These are phyloP conservation scores for Botrytis hyacinthi DNA, from an alignment of 2,329 filamentous ascomycete species.

Conservation along the genomic window DNA sequence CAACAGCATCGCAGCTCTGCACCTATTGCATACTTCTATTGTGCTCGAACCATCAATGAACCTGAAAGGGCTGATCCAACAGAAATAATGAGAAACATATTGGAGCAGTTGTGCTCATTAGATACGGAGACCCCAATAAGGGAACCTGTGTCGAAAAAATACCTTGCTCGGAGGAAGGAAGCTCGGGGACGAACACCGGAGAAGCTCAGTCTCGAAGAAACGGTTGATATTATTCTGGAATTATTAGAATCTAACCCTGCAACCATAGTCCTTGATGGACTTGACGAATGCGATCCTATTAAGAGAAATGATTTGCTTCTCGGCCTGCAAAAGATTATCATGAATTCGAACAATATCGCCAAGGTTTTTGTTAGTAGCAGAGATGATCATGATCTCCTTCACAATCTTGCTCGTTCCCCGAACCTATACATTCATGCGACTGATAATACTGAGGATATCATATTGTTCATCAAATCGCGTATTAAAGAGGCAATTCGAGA, in stretches of 20 bases:
- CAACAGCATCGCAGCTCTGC: background rate
- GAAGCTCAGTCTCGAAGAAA: conserved; percentile 14
- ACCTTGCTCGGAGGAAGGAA: conserved; percentile 5
- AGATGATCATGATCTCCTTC: conserved; percentile 23
- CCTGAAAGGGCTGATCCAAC: conserved; percentile 29
- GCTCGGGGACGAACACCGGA: background rate
- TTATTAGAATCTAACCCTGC: conserved; percentile 12
- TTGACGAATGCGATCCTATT: conserved; percentile 24
- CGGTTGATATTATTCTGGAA: conserved; percentile 12
- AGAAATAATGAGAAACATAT: conserved; percentile 30
- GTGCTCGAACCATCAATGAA: conserved; percentile 32
- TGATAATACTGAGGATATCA: background rate
- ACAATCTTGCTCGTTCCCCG: conserved; percentile 17
- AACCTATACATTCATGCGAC: conserved; percentile 5
- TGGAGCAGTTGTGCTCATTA: conserved; percentile 24
- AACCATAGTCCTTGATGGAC: conserved; percentile 23
- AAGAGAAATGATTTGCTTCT: conserved; percentile 18
- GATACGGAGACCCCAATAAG: background rate
- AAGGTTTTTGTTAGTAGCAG: conserved; percentile 25
- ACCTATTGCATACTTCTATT: conserved; percentile 16
- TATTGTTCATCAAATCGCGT: background rate
- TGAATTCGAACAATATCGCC: conserved; percentile 17
- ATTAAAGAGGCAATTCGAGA: background rate
- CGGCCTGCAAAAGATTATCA: conserved; percentile 19
- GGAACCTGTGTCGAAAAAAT: background rate